Percentiles rank a stretch among this genome's conserved stretches.
These are phyloP conservation scores for Heterobasidion occidentale DNA, from an alignment of 1,284 basidiomycete genomes.

Conservation along the genomic window DNA sequence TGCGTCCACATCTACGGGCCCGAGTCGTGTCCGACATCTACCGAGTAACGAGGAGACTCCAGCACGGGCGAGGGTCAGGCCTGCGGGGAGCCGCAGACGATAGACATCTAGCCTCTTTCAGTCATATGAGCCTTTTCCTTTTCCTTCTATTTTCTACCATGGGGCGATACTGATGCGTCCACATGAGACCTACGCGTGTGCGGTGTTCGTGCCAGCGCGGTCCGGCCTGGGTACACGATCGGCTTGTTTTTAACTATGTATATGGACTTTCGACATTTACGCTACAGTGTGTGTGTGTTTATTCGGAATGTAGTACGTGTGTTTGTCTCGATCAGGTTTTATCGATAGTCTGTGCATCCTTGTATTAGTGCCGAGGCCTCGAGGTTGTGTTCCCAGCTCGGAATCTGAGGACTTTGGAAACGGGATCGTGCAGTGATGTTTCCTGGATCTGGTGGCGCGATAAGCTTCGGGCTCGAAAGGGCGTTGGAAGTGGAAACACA, in stretches of 20 bases:
- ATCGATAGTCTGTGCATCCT: background rate
- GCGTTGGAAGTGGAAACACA: too few relatives aligned
- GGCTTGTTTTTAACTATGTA: background rate
- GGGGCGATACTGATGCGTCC: background rate
- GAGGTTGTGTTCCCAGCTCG: too few relatives aligned
- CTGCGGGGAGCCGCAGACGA: conserved; percentile 17
- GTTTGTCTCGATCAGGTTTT: background rate
- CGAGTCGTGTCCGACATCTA: conserved; percentile 19
- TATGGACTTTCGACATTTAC: background rate
- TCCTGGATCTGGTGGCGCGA: too few relatives aligned
- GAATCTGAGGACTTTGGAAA: too few relatives aligned
- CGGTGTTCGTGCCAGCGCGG: background rate
- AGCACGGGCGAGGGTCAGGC: conserved; percentile 48
- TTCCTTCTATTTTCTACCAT: background rate
- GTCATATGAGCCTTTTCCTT: background rate
- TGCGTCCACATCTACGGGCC: conserved; percentile 14
- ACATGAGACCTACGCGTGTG: background rate
- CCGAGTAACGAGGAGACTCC: conserved; percentile 50
- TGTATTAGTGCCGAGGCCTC: too few relatives aligned
- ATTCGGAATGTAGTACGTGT: background rate
- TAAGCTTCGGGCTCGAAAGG: too few relatives aligned
- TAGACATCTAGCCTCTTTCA: background rate
- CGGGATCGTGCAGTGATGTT: too few relatives aligned
- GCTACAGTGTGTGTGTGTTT: background rate
- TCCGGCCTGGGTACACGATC: background rate